These are phyloP conservation scores for Amaranthus hypochondriacus DNA, from an alignment of 148 eudicot genomes.

Conservation along the genomic window DNA sequence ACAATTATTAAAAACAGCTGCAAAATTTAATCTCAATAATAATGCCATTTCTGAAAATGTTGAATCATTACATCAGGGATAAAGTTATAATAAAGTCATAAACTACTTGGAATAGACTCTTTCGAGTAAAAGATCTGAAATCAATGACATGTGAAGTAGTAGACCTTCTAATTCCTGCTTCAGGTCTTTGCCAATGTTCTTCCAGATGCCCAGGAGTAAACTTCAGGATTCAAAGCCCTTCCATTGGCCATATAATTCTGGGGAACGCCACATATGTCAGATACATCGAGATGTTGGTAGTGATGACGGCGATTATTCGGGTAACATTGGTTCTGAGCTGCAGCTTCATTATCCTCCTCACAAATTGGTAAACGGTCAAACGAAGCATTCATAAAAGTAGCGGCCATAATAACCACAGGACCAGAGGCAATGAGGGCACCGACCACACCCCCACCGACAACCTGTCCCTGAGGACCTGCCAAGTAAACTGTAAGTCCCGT, in stretches of 20 bases:
- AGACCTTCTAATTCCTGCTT: not conserved
- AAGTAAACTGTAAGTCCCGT: slow-evolving; percentile 56
- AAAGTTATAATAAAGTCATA: not conserved
- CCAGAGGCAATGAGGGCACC: slow-evolving; percentile 69
- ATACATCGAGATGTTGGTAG: slow-evolving; percentile 37
- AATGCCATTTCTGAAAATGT: not conserved
- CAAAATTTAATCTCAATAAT: not conserved
- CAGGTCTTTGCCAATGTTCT: slow-evolving; percentile 38
- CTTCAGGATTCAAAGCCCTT: slow-evolving; percentile 41
- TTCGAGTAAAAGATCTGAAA: slow-evolving; percentile 20
- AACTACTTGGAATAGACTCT: slow-evolving; percentile 11
- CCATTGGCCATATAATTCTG: slow-evolving; percentile 44
- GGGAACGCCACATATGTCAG: slow-evolving; percentile 42
- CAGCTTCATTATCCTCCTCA: slow-evolving; percentile 35
- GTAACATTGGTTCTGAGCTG: slow-evolving; percentile 28
- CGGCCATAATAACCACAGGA: slow-evolving; percentile 67
- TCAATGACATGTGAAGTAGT: slow-evolving; percentile 8
- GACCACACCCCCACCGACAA: slow-evolving; percentile 64
- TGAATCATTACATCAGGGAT: slow-evolving; percentile 2
- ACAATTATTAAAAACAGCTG: not conserved
- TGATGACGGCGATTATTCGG: slow-evolving; percentile 40
- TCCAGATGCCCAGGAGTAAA: slow-evolving; percentile 43
- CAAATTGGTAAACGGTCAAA: slow-evolving; percentile 61
- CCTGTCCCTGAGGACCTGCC: slow-evolving; percentile 76
- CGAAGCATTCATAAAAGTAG: slow-evolving; percentile 65